These are phyloP conservation scores for Candida suzukii DNA, from an alignment of 805 yeast species.

Conservation along the genomic window DNA sequence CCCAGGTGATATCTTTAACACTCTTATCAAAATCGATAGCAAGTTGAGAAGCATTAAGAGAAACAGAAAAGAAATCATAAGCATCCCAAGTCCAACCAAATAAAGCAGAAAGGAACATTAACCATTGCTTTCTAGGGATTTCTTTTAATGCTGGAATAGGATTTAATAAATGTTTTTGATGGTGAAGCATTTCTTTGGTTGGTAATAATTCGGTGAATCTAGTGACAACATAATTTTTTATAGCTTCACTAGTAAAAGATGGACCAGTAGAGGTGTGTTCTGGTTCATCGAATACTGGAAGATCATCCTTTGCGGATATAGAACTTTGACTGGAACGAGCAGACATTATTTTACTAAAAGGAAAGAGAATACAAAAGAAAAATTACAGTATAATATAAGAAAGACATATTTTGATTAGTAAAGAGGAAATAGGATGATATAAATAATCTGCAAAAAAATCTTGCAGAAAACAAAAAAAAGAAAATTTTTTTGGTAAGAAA, in stretches of 20 bases:
- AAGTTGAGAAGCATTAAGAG: conserved; percentile 40
- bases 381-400: too few relatives aligned
- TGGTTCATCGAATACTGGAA: neutral
- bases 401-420: too few relatives aligned
- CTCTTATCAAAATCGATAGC: conserved; percentile 37
- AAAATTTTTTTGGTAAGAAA: too few relatives aligned
- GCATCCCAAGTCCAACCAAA: conserved; percentile 63
- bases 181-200: conserved; percentile 28
- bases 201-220: conserved; percentile 47
- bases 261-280: conserved; percentile 17
- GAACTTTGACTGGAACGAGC: neutral
- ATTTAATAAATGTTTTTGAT: conserved; percentile 40
- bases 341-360: neutral
- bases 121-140: conserved; percentile 50
- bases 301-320: neutral
- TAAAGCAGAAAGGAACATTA: conserved; percentile 45
- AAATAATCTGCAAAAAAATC: too few relatives aligned
- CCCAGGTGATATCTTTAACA: conserved; percentile 55
- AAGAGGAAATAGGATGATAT: too few relatives aligned
- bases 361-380: neutral
- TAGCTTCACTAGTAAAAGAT: conserved; percentile 22
- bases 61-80: conserved; percentile 53
- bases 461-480: too few relatives aligned
- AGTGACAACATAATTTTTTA: conserved; percentile 31
- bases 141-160: conserved; percentile 53